Base-by-base conservation (phyloP, 257 asterid species). In the Craterostigma plantagineum region DNA sequence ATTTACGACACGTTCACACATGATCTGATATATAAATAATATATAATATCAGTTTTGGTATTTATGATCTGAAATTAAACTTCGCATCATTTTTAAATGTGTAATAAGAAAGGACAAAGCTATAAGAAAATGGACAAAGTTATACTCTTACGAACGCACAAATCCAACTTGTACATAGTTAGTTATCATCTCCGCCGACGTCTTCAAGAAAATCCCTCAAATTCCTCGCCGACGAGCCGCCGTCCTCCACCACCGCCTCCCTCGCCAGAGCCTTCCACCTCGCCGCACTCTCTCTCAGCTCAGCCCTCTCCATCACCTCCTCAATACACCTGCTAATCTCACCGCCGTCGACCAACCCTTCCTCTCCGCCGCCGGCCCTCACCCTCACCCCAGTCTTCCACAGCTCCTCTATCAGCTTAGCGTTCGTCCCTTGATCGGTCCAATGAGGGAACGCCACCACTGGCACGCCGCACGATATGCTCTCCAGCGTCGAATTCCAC, bases 401-500 rank as follows among this genome's bases (percentile, higher is more conserved):
- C 42, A 60, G 75, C 11, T 72, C 77, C 17, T 67, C 70, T 0
- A 72, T 49, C 63, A 72, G 13, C 71, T 73, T 77, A 0, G 76
- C 73, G 35, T 73, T 77, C 0, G 79, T 70, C 53, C 57, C 60
- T 14, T 77, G 91, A 43, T 73, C 91, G 0, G 69, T 49, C 64
- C 76, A 63, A 0, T 52, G 56, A 0, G 91, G 83, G 18, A 60
- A 67, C 0, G 77, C 83, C 54, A 77, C 72, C 7, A 64, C 36
- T 0, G 77, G 77, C 0, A 70, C 67, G 0, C 80, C 77, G 8
- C 73, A 61, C 0, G 62, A 39, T 0, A 65, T 1, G 43, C 80
- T 77, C 49, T 77, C 91, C 0, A 77, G 36, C 1, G 73, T 67
- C 30, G 91, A 77, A 51, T 73, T 77, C 83, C 80, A 77, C 3